These are phyloP conservation scores for Myriosclerotinia duriaeana DNA, from an alignment of 2,329 filamentous ascomycete species.

Conservation along the genomic window DNA sequence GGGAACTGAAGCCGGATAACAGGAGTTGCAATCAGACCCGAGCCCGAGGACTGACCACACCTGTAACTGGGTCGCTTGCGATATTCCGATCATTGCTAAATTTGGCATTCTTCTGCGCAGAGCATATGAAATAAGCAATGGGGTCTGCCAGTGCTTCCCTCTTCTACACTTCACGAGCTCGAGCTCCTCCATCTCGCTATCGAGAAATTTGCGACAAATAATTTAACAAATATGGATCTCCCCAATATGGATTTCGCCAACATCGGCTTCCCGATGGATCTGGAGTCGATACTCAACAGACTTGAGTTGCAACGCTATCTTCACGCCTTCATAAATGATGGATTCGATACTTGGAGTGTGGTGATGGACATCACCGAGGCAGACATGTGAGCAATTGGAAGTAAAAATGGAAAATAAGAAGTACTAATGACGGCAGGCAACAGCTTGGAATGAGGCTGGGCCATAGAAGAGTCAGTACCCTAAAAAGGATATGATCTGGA, in stretches of 20 bases:
- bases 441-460: conserved; percentile 13
- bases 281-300: background rate
- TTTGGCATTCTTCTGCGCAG: background rate
- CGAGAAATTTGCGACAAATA: background rate
- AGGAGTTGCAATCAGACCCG: background rate
- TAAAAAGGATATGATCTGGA: too few relatives aligned
- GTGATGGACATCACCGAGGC: conserved; percentile 21
- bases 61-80: background rate
- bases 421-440: conserved; percentile 2
- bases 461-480: conserved; percentile 18
- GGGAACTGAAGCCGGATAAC: background rate
- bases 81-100: background rate
- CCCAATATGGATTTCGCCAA: too few relatives aligned
- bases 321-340: background rate
- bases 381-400: conserved; percentile 18
- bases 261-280: background rate
- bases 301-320: conserved; percentile 16
- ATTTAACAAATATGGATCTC: background rate
- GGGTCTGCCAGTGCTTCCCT: background rate
- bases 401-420: background rate
- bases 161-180: background rate
- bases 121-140: background rate
- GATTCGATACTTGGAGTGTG: conserved; percentile 18
- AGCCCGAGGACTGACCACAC: background rate
- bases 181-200: background rate